Conservation (phyloP, 352 stramenopile genomes). For the Pythium utonaiense region DNA sequence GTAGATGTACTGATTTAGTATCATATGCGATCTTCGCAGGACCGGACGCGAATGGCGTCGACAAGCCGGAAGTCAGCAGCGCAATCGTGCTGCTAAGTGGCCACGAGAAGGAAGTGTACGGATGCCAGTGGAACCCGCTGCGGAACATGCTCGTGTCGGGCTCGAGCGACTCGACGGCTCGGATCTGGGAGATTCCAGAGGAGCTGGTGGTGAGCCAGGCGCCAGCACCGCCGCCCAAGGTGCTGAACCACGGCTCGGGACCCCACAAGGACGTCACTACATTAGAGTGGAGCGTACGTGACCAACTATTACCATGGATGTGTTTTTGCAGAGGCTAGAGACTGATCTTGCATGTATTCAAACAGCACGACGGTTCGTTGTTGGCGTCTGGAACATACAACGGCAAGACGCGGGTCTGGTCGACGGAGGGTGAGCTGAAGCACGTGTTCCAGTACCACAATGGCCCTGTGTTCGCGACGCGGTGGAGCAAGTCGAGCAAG, state of each 20-base stretch:
- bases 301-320: background rate
- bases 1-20: constrained; percentile 9
- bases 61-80: constrained; percentile 53
- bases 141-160: constrained; percentile 95
- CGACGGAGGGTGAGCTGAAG: constrained; percentile 70
- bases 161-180: constrained; percentile 93
- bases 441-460: constrained; percentile 84
- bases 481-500: constrained; percentile 75
- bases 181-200: constrained; percentile 92
- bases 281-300: constrained; percentile 94
- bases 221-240: constrained; percentile 37
- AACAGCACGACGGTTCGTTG: constrained; percentile 84
- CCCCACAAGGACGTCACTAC: constrained; percentile 98
- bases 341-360: constrained; percentile 21
- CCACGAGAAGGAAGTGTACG: constrained; percentile 93
- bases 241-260: constrained; percentile 79
- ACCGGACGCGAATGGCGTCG: constrained; percentile 58
- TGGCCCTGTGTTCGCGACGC: constrained; percentile 79
- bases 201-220: constrained; percentile 41
- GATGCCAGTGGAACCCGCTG: constrained; percentile 96
- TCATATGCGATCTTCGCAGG: constrained; percentile 13
- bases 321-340: background rate
- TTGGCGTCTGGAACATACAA: constrained; percentile 96
- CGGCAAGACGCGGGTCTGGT: constrained; percentile 86
- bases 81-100: constrained; percentile 65